phyloP scores from a whole-genome alignment of 768 basidiomycete species.

The Boletellus sp. region DNA sequence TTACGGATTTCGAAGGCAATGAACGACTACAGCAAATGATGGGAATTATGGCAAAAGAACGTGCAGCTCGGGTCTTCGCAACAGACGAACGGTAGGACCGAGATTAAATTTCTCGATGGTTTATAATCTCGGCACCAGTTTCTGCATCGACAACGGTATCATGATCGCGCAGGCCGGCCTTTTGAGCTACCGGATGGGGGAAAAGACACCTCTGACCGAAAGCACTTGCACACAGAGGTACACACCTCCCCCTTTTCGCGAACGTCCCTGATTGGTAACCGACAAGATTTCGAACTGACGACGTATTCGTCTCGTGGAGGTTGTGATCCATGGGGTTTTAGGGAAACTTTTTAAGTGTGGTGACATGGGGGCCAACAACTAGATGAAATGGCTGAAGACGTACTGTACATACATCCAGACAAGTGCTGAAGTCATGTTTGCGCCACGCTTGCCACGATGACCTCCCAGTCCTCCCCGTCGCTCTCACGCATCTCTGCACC shows the following conservation, averaged over 20 bases:
- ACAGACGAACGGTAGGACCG: constrained; percentile 83
- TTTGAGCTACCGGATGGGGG: constrained; percentile 87
- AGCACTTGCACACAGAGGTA: constrained; percentile 91
- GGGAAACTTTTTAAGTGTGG: not conserved
- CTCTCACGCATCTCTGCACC: constrained; percentile 40
- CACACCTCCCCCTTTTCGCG: not conserved
- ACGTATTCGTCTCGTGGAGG: constrained; percentile 91
- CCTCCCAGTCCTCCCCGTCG: constrained; percentile 47
- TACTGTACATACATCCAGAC: not conserved
- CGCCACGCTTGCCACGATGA: constrained; percentile 51
- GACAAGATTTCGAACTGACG: constrained; percentile 86
- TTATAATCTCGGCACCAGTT: constrained; percentile 46
- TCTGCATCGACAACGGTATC: constrained; percentile 99
- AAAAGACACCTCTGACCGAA: constrained; percentile 67
- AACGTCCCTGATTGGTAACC: constrained; percentile 7
- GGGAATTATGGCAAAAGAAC: constrained; percentile 92
- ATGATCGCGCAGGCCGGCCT: constrained; percentile 99
- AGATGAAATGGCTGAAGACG: not conserved
- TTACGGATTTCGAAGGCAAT: constrained; percentile 59
- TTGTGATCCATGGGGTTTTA: constrained; percentile 14
- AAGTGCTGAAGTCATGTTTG: constrained; percentile 3
- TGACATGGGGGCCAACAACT: not conserved
- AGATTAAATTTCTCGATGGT: not conserved
- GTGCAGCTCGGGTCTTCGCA: constrained; percentile 86
- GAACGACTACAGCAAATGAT: constrained; percentile 96